Evolutionary conservation across 495 filamentous ascomycete species (phyloP).

Genomic region (Penicillium ochrochloron): DNA sequence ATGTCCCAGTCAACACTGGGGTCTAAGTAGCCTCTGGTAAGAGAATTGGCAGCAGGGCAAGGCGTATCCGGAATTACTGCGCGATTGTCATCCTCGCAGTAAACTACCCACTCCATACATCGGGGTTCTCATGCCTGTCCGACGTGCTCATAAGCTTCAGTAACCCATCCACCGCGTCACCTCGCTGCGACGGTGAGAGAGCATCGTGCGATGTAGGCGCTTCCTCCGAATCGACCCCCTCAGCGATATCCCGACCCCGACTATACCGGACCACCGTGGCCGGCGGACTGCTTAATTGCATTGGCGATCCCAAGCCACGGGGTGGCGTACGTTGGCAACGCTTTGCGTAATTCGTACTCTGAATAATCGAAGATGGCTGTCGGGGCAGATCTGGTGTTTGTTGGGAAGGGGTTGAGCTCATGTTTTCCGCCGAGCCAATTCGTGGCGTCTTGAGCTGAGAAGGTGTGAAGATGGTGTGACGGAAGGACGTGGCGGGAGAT

Average conservation of each 20-base stretch:
- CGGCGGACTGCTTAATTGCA: slow-evolving; percentile 47
- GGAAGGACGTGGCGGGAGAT: slow-evolving; percentile 18
- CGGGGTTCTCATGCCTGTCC: slow-evolving; percentile 26
- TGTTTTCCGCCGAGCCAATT: slow-evolving; percentile 27
- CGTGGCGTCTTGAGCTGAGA: slow-evolving; percentile 31
- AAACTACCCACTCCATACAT: slow-evolving; percentile 28
- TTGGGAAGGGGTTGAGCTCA: slow-evolving; percentile 28
- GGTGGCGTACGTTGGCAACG: slow-evolving; percentile 33
- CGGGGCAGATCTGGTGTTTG: slow-evolving; percentile 31
- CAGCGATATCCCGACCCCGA: slow-evolving; percentile 15
- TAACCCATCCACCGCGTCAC: slow-evolving; percentile 48
- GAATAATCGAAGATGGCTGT: slow-evolving; percentile 20
- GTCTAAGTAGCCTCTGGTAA: neutral
- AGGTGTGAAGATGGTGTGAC: slow-evolving; percentile 23
- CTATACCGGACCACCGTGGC: slow-evolving; percentile 33
- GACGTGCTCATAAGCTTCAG: slow-evolving; percentile 47
- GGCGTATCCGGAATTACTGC: neutral
- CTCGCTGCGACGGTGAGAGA: slow-evolving; percentile 40
- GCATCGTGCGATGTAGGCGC: slow-evolving; percentile 13
- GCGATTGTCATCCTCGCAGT: neutral
- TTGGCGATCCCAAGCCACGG: slow-evolving; percentile 33
- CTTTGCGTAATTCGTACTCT: slow-evolving; percentile 30
- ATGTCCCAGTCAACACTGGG: neutral
- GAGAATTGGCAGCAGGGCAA: neutral
- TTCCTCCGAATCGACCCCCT: slow-evolving; percentile 20